A percentile compares a stretch with the other conserved stretches of the same genome.
These are phyloP conservation scores for Pseudovirgaria hyperparasitica DNA, from an alignment of 2,329 filamentous ascomycete genomes.

Conservation along the genomic window DNA sequence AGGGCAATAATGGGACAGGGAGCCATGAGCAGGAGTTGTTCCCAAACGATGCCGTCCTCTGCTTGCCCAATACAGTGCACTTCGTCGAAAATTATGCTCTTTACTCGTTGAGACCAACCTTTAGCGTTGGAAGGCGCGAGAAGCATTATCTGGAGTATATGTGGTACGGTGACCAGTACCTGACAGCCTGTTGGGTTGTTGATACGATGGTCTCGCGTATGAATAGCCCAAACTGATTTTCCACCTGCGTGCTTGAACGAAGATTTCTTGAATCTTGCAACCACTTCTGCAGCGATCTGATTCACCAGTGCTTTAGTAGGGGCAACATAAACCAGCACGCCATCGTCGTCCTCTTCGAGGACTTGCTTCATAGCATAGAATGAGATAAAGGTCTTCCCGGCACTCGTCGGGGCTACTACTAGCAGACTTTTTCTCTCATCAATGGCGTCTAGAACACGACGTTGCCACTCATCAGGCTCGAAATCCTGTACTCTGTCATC, in stretches of 20 bases:
- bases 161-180: constrained; percentile 63
- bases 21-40: constrained; percentile 60
- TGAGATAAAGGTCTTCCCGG: constrained; percentile 73
- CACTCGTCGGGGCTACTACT: constrained; percentile 64
- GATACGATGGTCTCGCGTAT: constrained; percentile 62
- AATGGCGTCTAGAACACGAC: constrained; percentile 58
- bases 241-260: constrained; percentile 41
- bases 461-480: constrained; percentile 64
- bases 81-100: constrained; percentile 71
- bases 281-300: constrained; percentile 68
- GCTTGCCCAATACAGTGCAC: constrained; percentile 68
- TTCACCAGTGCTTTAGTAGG: constrained; percentile 75
- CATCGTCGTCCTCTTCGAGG: constrained; percentile 53
- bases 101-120: constrained; percentile 56
- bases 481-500: constrained; percentile 63
- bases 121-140: constrained; percentile 52
- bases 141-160: constrained; percentile 70
- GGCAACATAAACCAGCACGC: constrained; percentile 64
- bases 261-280: constrained; percentile 64
- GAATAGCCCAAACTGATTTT: constrained; percentile 65
- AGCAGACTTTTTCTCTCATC: constrained; percentile 59
- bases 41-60: constrained; percentile 66
- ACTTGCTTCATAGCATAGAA: constrained; percentile 77
- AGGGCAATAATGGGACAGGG: constrained; percentile 69
- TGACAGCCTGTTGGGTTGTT: constrained; percentile 64